Base-by-base conservation (phyloP, 1,139 yeast genomes). In the Nakaseomyces sp. region DNA sequence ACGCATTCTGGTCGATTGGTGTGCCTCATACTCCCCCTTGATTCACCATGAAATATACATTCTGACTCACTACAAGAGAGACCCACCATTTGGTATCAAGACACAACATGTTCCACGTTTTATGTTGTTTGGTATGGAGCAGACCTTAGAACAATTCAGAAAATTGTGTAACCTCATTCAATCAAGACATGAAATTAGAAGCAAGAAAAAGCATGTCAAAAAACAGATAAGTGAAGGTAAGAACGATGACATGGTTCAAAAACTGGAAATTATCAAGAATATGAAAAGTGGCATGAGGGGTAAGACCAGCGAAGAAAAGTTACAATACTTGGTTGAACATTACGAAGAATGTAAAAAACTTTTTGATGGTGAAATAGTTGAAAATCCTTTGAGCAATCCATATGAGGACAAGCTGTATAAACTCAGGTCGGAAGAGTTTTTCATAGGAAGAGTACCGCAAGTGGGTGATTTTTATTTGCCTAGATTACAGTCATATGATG, bases 1-100 rank as follows among this genome's bases (percentile, higher is more conserved):
- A 18, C 66, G 76, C 37, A 60, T 71, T 0, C 58, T 77, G 46
- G 65, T 67, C 1, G 73, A 71, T 46, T 77, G 82, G 82, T 63
- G 73, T 28, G 52, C 72, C 3, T 53, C 71, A 0, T 57, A 69
- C 9, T 74, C 79, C 0, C 73, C 71, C 16, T 54, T 58, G 3
- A 63, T 77, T 4, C 76, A 68, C 50, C 50, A 60, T 4, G 67
- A 63, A 37, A 63, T 76, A 3, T 53, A 56, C 35, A 54, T 55
- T 36, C 43, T 60, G 17, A 50, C 64, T 2, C 64, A 60, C 45
- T 45, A 53, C 16, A 60, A 55, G 41, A 55, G 56, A 32, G 65
- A 60, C 25, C 59, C 63, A 3, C 43, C 60, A 2, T 60, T 58
- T 50, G 63, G 63, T 30, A 50, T 58, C 9, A 59, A 56, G 20